Evolutionary conservation across 495 filamentous ascomycete genomes (phyloP), one percentile per base, ranked within the genome.

Genomic region (Annulohypoxylon stygium): DNA sequence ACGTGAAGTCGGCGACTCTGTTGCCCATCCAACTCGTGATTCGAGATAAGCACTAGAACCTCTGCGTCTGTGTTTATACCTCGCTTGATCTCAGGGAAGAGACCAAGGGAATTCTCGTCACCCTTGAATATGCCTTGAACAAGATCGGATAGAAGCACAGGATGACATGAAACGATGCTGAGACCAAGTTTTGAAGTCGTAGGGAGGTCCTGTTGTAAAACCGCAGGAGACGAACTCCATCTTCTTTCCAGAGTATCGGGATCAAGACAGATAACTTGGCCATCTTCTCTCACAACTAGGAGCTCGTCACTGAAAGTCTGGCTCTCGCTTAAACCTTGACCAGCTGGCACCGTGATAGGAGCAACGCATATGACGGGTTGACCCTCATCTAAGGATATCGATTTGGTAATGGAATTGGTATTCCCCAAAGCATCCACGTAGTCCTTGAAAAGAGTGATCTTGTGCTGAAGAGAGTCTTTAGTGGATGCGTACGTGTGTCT

Each of bases 401-500:
- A 76, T 48, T 48, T 67, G 10, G 77, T 79, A 8, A 74, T 74
- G 16, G 81, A 78, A 3, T 75, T 75, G 3, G 89, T 88, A 39
- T 86, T 89, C 66, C 90, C 86, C 23, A 90, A 89, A 67, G 86
- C 88, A 61, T 88, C 86, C 2, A 90, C 84, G 3, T 88, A 83
- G 55, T 93, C 91, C 74, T 88, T 86, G 74, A 88, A 88, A 16
- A 87, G 70, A 20, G 81, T 85, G 26, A 89, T 78, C 69, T 85
- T 83, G 33, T 80, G 67, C 53, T 78, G 74, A 18, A 73, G 73
- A 1, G 79, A 79, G 33, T 82, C 78, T 10, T 70, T 69, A 2
- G 84, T 86, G 5, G 87, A 85, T 9, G 85, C 82, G 78, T 95
- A 97, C 1, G 93, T 97, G 66, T 90, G 89, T 67, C 94, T 88